Conservation (phyloP, 306 rosid genomes). For the Leucaena leucocephala region DNA sequence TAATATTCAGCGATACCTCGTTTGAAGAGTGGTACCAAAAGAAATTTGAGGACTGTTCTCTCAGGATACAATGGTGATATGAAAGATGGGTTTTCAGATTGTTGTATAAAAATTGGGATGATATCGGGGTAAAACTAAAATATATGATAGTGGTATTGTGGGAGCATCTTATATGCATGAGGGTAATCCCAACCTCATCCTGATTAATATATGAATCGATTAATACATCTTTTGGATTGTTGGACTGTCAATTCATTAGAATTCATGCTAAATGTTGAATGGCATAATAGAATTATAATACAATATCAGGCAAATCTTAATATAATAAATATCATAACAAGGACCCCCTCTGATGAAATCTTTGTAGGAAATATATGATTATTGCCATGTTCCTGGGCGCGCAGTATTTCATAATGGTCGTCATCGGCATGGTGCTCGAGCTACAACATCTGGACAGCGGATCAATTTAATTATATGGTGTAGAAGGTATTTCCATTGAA, state of each 20-base stretch:
- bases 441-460: slow-evolving; percentile 77
- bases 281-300: slow-evolving; percentile 2
- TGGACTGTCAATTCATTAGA: slow-evolving; percentile 11
- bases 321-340: slow-evolving; percentile 12
- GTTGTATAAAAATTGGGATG: not conserved
- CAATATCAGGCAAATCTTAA: slow-evolving; percentile 10
- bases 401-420: slow-evolving; percentile 93
- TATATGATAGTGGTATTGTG: not conserved
- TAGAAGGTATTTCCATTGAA: slow-evolving; percentile 66
- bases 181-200: slow-evolving; percentile 7
- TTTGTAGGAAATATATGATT: slow-evolving; percentile 75
- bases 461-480: slow-evolving; percentile 90
- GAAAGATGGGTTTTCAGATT: not conserved
- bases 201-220: slow-evolving; percentile 18
- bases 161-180: slow-evolving; percentile 9
- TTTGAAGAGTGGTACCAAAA: not conserved
- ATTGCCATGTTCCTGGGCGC: slow-evolving; percentile 75
- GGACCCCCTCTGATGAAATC: slow-evolving; percentile 15
- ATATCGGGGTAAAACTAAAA: not conserved
- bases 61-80: slow-evolving; percentile 12
- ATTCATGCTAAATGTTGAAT: slow-evolving; percentile 12
- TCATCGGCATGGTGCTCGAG: slow-evolving; percentile 91
- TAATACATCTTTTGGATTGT: not conserved
- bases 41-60: not conserved
- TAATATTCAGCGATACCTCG: not conserved